These are phyloP conservation scores for Chenopodium berlandieri DNA, from an alignment of 148 eudicot species.

Conservation along the genomic window DNA sequence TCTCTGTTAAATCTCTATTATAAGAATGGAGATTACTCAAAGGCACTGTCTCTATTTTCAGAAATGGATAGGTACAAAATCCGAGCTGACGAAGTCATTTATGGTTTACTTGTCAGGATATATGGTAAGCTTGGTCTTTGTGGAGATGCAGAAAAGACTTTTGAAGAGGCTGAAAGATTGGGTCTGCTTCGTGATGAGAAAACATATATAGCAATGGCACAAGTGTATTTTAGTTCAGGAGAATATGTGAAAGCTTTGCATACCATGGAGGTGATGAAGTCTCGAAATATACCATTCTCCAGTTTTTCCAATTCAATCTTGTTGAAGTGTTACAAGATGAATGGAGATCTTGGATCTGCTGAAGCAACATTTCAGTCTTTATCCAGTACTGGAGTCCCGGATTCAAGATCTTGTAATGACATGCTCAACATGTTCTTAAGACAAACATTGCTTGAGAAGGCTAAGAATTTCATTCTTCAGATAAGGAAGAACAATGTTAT, in stretches of 20 bases:
- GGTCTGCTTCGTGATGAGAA: constrained; percentile 69
- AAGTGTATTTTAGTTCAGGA: constrained; percentile 68
- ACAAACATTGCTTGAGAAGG: constrained; percentile 52
- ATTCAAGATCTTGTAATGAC: constrained; percentile 58
- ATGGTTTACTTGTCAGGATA: constrained; percentile 78
- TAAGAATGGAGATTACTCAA: constrained; percentile 69
- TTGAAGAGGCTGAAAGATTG: constrained; percentile 56
- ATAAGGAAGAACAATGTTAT: constrained; percentile 52
- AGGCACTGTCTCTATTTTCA: constrained; percentile 73
- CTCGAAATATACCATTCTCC: constrained; percentile 50
- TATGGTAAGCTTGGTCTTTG: constrained; percentile 89
- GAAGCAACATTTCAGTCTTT: constrained; percentile 61
- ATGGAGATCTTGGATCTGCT: constrained; percentile 66
- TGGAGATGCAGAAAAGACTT: constrained; percentile 80
- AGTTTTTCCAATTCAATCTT: constrained; percentile 56
- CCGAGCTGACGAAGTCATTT: constrained; percentile 77
- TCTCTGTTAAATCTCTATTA: constrained; percentile 70
- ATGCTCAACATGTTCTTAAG: constrained; percentile 63
- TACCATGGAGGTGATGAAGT: constrained; percentile 63
- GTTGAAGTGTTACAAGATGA: constrained; percentile 62
- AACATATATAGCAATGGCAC: constrained; percentile 88
- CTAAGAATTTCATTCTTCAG: constrained; percentile 53
- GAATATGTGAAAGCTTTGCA: constrained; percentile 53
- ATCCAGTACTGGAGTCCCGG: constrained; percentile 58
- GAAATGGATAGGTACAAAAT: constrained; percentile 75